Percentiles rank a stretch among this genome's conserved stretches.
These are phyloP conservation scores for Zasmidium citrigriseum DNA, from an alignment of 2,329 filamentous ascomycete genomes.

Conservation along the genomic window DNA sequence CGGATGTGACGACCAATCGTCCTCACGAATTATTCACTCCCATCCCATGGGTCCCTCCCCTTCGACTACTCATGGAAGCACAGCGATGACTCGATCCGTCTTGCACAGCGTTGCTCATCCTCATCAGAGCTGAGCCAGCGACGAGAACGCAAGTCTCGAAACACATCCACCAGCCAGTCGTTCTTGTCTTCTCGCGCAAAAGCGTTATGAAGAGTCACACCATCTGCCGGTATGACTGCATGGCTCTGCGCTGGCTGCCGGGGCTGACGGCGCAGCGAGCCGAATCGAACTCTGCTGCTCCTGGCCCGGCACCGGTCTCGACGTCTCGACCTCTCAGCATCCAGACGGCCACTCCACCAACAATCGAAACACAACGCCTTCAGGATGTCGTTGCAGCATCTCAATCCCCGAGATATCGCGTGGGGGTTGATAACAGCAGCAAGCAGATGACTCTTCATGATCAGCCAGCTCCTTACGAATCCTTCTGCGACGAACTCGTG, in stretches of 20 bases:
- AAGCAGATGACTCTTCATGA: too few relatives aligned
- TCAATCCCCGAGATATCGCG: too few relatives aligned
- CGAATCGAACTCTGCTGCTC: slow-evolving; percentile 1
- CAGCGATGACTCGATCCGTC: neutral
- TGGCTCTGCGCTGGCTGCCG: slow-evolving; percentile 1
- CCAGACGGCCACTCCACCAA: neutral
- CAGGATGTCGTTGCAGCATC: too few relatives aligned
- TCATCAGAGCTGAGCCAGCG: neutral
- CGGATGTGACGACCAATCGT: neutral
- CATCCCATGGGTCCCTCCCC: neutral
- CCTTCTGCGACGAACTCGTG: neutral
- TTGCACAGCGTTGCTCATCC: neutral
- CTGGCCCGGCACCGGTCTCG: neutral
- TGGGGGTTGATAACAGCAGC: too few relatives aligned
- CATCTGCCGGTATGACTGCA: slow-evolving; percentile 9
- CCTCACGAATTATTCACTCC: neutral
- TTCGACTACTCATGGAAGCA: neutral
- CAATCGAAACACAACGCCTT: too few relatives aligned
- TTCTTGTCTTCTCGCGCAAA: neutral
- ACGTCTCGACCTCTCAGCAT: neutral
- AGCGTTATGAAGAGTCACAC: slow-evolving; percentile 15
- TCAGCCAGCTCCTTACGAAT: neutral
- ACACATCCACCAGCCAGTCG: neutral
- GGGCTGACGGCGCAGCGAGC: slow-evolving; percentile 5
- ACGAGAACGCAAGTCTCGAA: neutral